Evolutionary conservation across 305 asterid species (phyloP), one percentile per base, ranked within the genome.

Genomic region (Fraxinus latifolia): DNA sequence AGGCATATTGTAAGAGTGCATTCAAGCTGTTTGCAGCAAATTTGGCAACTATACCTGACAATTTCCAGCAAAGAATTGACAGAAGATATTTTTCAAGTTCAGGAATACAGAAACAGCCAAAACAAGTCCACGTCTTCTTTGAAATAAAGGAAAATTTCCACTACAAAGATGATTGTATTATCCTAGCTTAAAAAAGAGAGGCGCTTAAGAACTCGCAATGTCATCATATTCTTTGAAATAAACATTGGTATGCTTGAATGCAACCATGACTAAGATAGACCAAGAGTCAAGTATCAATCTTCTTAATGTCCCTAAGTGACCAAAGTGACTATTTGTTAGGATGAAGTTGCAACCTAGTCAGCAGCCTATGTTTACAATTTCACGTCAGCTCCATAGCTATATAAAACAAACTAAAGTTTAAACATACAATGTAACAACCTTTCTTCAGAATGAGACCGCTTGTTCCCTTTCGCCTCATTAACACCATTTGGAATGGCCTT

Each of bases 401-500:
- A 27, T 19, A 50, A 25, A 53, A 29, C 23, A 29, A 47, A 29
- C 25, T 47, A 32, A 47, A 11, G 47, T 32, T 29, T 70, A 15
- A 80, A 80, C 2, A 31, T 39, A 73, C 37, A 72, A 32, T 9
- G 60, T 34, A 72, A 17, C 42, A 34, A 82, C 85, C 85, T 82
- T 5, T 82, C 85, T 44, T 82, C 77, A 33, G 78, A 12, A 77
- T 67, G 78, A 33, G 78, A 74, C 32, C 85, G 79, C 55, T 82
- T 82, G 74, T 75, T 82, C 25, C 85, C 79, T 68, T 77, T 47
- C 29, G 39, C 32, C 17, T 82, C 74, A 19, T 77, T 19, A 34
- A 67, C 84, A 29, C 80, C 82, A 68, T 77, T 68, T 29, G 74
- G 78, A 37, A 47, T 68, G 36, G 74, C 85, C 85, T 82, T 67